Percentiles rank a stretch among this genome's conserved stretches.
Conservation (phyloP, 2,329 filamentous ascomycete species). For the Thelonectria discophora region DNA sequence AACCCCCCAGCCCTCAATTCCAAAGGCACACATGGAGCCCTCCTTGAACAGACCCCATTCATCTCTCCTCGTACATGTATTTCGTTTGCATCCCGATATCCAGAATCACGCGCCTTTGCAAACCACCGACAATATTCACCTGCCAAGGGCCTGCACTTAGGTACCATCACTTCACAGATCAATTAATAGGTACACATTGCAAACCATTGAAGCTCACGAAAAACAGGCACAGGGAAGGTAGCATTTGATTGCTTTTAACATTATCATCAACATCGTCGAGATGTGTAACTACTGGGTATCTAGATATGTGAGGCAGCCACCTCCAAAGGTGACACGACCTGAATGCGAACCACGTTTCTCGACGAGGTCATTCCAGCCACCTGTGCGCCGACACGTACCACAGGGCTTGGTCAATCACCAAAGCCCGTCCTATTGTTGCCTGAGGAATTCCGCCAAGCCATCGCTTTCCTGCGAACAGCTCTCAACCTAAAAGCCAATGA, state of each 20-base stretch:
- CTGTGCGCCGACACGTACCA: too few species aligned
- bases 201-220: neutral
- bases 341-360: neutral
- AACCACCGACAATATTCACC: neutral
- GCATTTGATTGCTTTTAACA: neutral
- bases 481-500: neutral
- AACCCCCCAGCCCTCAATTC: neutral
- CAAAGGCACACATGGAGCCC: too few species aligned
- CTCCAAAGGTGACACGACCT: neutral
- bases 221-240: neutral
- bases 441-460: neutral
- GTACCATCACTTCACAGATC: too few species aligned
- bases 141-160: too few species aligned
- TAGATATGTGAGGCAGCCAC: neutral
- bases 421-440: too few species aligned
- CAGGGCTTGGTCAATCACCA: too few species aligned
- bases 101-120: neutral
- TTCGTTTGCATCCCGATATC: neutral
- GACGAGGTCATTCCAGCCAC: neutral
- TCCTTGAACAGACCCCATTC: neutral
- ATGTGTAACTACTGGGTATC: constrained; percentile 3
- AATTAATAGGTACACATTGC: neutral
- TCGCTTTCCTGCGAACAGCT: neutral
- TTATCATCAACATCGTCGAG: constrained; percentile 1
- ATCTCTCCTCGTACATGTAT: neutral